Base-by-base conservation (phyloP, 371 early-diverging fungal genomes). In the Cokeromyces recurvatus region DNA sequence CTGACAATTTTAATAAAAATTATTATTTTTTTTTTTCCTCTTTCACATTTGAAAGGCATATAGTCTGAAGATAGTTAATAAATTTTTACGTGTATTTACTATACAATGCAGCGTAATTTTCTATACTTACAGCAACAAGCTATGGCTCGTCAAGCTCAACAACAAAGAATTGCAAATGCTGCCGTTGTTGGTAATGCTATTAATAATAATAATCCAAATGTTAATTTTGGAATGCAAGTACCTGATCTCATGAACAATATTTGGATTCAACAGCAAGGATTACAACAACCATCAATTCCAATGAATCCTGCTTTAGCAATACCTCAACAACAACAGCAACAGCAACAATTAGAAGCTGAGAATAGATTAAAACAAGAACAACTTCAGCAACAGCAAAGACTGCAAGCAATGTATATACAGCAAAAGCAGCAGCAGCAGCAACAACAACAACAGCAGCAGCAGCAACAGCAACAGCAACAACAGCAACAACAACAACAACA, bases 101-200 rank as follows among this genome's bases (percentile, higher is more conserved):
- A n/a, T n/a, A n/a, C n/a, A 16, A 45, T 45, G 45, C 45, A 45
- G 15, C 36, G 45, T n/a, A 45, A 45, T 22, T 22, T 45, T 16
- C 14, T 45, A 38, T 38, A 25, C 21, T 14, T 46, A n/a, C 46
- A 44, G 22, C 44, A 44, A 22, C 44, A 44, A 10, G 48, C 48
- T 7, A 11, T 40, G 29, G 47, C 38, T 19, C 47, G 47, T 19
- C 47, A 46, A 38, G 38, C 36, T 9, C 47, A 46, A 29, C 47
- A 46, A 21, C 47, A 38, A 38, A 17, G 27, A 22, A 23, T 24
- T 15, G 45, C 45, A 10, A 35, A 39, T 0, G 31, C 38, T 23
- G 29, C 29, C 7, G 27, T 21, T 5, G 25, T 35, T 16, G 24
- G 19, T 22, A 15, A 14, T 3, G 37, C 24, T 3, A 25, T 21